These are phyloP conservation scores for Graphium sp. DNA, from an alignment of 2,329 filamentous ascomycete species.

Conservation along the genomic window DNA sequence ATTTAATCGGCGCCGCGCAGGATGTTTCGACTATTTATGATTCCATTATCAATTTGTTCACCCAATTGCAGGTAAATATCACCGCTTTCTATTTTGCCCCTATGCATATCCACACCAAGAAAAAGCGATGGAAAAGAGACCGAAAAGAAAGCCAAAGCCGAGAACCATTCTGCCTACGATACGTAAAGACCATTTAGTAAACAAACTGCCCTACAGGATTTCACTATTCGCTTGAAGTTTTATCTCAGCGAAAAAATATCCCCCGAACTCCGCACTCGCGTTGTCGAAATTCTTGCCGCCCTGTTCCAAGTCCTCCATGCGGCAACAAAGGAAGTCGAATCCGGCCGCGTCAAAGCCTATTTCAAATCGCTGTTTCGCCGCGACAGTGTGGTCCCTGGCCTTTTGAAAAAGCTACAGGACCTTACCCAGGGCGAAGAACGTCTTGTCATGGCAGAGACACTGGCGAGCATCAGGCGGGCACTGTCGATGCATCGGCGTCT, in stretches of 20 bases:
- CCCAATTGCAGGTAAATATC: slow-evolving; percentile 16
- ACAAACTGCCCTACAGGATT: slow-evolving; percentile 14
- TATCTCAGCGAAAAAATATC: slow-evolving; percentile 21
- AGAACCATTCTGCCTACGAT: too few relatives aligned
- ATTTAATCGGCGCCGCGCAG: slow-evolving; percentile 23
- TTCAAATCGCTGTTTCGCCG: slow-evolving; percentile 20
- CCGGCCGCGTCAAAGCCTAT: slow-evolving; percentile 22
- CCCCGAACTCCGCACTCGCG: slow-evolving; percentile 17
- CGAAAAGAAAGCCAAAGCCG: too few relatives aligned
- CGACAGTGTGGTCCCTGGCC: slow-evolving; percentile 19
- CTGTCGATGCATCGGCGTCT: slow-evolving; percentile 16
- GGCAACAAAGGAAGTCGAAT: slow-evolving; percentile 21
- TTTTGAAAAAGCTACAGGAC: slow-evolving; percentile 19
- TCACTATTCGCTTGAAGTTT: slow-evolving; percentile 21
- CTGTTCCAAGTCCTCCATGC: slow-evolving; percentile 26
- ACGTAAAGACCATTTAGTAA: slow-evolving; percentile 1
- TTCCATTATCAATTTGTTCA: slow-evolving; percentile 24
- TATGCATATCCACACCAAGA: too few relatives aligned
- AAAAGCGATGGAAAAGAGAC: too few relatives aligned
- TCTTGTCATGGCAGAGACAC: slow-evolving; percentile 25
- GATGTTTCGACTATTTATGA: slow-evolving; percentile 26
- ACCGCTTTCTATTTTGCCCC: not conserved
- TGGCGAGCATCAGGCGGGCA: slow-evolving; percentile 18
- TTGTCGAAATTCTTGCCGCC: slow-evolving; percentile 22
- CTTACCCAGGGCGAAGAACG: slow-evolving; percentile 22